Conservation (phyloP, 108 stramenopile genomes). For the Aurantiochytrium sp. region DNA sequence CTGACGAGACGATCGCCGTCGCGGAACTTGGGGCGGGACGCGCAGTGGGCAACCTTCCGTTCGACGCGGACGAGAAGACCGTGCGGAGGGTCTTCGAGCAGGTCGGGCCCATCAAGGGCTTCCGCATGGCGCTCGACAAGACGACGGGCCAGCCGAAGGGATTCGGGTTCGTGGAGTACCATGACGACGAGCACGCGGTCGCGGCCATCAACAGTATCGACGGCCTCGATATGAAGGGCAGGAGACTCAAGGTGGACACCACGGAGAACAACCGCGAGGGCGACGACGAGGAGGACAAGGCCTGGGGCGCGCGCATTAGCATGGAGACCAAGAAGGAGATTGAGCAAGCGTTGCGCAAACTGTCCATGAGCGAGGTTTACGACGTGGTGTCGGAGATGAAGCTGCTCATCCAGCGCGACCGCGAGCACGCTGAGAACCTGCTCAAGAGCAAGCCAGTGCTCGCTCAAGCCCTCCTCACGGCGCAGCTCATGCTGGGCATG, state of each 20-base stretch:
- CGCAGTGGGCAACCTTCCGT: conserved; percentile 9
- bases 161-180: not conserved
- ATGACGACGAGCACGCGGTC: not conserved
- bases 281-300: not conserved
- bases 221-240: not conserved
- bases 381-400: conserved; percentile 21
- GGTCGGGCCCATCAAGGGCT: not conserved
- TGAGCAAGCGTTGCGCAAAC: not conserved
- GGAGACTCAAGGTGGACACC: conserved; percentile 10
- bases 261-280: not conserved
- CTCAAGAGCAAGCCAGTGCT: conserved; percentile 16
- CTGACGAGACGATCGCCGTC: not conserved
- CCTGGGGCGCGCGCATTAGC: not conserved
- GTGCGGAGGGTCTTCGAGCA: not conserved
- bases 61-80: not conserved
- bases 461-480: not conserved
- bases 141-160: not conserved
- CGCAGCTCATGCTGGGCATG: conserved; percentile 17
- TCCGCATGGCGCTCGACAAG: not conserved
- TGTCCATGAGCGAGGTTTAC: not conserved
- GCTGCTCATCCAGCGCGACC: not conserved
- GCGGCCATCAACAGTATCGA: conserved; percentile 3
- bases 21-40: not conserved
- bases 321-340: conserved; percentile 26
- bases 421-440: not conserved